Conservation (phyloP, 768 basidiomycete species). For the Pholiota molesta region DNA sequence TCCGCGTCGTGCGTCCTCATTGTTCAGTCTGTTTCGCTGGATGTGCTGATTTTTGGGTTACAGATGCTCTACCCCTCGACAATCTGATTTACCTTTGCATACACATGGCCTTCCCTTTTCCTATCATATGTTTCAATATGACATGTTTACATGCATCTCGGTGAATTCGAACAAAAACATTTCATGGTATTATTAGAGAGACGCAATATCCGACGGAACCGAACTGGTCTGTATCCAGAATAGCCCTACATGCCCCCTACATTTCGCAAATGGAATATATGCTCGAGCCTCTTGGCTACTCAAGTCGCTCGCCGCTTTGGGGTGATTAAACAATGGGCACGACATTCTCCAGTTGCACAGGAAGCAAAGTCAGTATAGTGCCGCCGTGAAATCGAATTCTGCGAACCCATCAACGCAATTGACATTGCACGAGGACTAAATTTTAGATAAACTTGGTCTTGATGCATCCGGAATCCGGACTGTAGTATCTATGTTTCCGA, state of each 20-base stretch:
- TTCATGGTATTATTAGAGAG: neutral
- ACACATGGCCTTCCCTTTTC: slow-evolving; percentile 35
- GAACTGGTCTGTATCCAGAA: neutral
- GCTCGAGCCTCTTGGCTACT: neutral
- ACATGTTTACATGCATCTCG: slow-evolving; percentile 41
- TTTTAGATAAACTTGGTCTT: too few relatives aligned
- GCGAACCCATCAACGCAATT: too few relatives aligned
- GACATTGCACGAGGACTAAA: too few relatives aligned
- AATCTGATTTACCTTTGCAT: slow-evolving; percentile 54
- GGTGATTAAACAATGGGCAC: neutral
- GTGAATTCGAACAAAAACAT: slow-evolving; percentile 25
- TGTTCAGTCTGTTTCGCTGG: neutral
- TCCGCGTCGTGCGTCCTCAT: slow-evolving; percentile 77
- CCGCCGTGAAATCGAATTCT: too few relatives aligned
- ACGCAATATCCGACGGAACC: neutral
- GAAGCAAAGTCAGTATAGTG: too few relatives aligned
- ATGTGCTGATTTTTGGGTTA: slow-evolving; percentile 6
- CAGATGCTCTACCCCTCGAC: slow-evolving; percentile 94
- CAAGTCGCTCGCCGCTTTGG: neutral
- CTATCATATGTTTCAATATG: slow-evolving; percentile 51
- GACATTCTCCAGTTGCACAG: too few relatives aligned
- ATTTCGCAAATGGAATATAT: neutral
- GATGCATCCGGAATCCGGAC: too few relatives aligned
- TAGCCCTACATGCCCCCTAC: neutral
- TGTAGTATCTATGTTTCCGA: too few relatives aligned